Evolutionary conservation across 805 yeast genomes (phyloP).

Genomic region (Wickerhamomyces canadensis): DNA sequence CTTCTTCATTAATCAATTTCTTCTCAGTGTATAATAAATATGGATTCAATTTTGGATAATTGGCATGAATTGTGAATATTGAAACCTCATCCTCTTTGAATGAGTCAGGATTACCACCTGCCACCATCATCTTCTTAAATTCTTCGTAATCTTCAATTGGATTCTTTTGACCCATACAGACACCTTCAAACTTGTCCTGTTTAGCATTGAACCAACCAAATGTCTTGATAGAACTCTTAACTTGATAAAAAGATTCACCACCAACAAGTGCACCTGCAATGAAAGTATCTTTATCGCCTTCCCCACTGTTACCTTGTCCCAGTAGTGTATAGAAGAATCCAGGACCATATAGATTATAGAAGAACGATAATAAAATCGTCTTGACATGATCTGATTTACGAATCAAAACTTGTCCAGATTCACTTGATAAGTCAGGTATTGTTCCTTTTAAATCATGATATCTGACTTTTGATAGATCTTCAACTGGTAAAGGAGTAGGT

Average conservation of each 20-base stretch:
- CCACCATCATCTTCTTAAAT: not conserved
- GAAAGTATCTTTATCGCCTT: slow-evolving; percentile 78
- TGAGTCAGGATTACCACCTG: no score
- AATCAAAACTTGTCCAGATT: slow-evolving; percentile 64
- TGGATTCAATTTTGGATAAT: slow-evolving; percentile 33
- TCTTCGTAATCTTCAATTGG: slow-evolving; percentile 48
- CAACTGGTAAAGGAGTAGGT: slow-evolving; percentile 27
- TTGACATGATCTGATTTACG: slow-evolving; percentile 54
- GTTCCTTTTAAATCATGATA: slow-evolving; percentile 61
- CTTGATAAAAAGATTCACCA: slow-evolving; percentile 47
- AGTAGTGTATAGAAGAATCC: slow-evolving; percentile 59
- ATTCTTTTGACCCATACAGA: slow-evolving; percentile 73
- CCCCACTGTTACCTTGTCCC: slow-evolving; percentile 71
- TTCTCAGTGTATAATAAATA: slow-evolving; percentile 12
- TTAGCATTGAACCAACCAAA: slow-evolving; percentile 25
- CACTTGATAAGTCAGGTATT: slow-evolving; percentile 61
- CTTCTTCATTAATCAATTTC: slow-evolving; percentile 9
- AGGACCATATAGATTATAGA: slow-evolving; percentile 66
- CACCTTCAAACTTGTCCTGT: slow-evolving; percentile 51
- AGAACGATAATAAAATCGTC: slow-evolving; percentile 53
- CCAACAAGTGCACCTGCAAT: slow-evolving; percentile 59
- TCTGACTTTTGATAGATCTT: slow-evolving; percentile 28
- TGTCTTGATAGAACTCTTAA: slow-evolving; percentile 23
- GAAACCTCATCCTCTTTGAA: slow-evolving; percentile 9
- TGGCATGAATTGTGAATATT: slow-evolving; percentile 32